Base-by-base conservation (phyloP, 192 early-diverging fungal species). In the Chytriomyces sp. region DNA sequence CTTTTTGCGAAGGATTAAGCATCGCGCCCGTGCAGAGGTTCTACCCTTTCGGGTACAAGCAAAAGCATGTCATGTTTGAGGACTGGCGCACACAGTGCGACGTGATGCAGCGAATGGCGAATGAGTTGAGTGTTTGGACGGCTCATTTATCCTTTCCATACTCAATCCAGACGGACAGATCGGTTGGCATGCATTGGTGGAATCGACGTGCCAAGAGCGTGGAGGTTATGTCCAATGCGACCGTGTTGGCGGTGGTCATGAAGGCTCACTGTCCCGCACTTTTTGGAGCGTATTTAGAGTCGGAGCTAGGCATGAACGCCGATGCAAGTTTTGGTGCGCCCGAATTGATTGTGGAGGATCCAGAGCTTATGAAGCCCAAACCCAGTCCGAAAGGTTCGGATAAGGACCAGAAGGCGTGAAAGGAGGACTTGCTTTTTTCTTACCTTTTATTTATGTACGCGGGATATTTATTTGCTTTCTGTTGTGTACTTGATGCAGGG, bases 181-280 rank as follows among this genome's bases (percentile, higher is more conserved):
- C 37, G 25, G 31, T 71, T 39, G 69, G 57, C 38, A 8, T 71
- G 2, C 69, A 71, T 59, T 71, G 69, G 69, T 71, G 69, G 69
- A 58, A 71, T 32, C 36, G 39, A 34, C 49, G 49, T 7, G 39
- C 52, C 6, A 7, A 52, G 30, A 19, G 31, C 44, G 22, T 49
- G 7, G 33, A 31, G 31, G n/a, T 33, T 8, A 55, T 68, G 7
- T 68, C 65, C 2, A 68, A 68, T 34, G 52, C 12, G 17, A 68
- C 65, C 12, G 22, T 30, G 0, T 7, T 55, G 2, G 65, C 65
- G 3, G 52, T 68, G n/a, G 37, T 68, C 14, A 28, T 68, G 65
- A 53, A 55, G 65, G 19, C 7, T 2, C 36, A 12, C 5, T 68
- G 65, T 26, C 65, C 65, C 5, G 54, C 17, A 3, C 36, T 68